Percentiles rank a stretch among this genome's conserved stretches.
Evolutionary conservation across 257 asterid species (phyloP).

Genomic region (Primulina huaijiensis): DNA sequence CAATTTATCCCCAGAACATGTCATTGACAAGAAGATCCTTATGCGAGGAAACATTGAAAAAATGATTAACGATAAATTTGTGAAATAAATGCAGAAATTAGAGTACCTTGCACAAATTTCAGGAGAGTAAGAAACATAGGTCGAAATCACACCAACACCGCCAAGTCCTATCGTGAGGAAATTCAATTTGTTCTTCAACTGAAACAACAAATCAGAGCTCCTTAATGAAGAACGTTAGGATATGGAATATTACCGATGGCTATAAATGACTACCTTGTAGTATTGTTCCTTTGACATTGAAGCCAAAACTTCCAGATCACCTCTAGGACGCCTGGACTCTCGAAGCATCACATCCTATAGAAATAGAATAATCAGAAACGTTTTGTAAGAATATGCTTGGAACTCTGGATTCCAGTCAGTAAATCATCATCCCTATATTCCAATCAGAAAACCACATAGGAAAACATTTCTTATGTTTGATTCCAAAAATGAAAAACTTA

Average conservation of each 20-base stretch:
- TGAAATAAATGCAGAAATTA: conserved; percentile 2
- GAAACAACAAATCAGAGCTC: conserved; percentile 24
- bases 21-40: no score
- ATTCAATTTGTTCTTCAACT: conserved; percentile 85
- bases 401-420: background rate
- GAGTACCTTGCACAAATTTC: conserved; percentile 76
- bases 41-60: background rate
- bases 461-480: background rate
- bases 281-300: conserved; percentile 85
- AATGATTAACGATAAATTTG: background rate
- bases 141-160: conserved; percentile 71
- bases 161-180: conserved; percentile 76
- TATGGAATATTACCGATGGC: background rate
- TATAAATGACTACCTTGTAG: conserved; percentile 46
- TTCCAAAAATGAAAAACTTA: background rate
- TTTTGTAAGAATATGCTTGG: background rate
- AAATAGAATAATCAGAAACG: background rate
- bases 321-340: conserved; percentile 62
- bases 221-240: background rate
- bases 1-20: no score
- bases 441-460: background rate
- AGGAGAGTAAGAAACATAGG: conserved; percentile 74
- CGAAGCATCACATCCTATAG: conserved; percentile 77
- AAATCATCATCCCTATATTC: background rate
- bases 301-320: conserved; percentile 79